These are phyloP conservation scores for Colletotrichum spaethianum DNA, from an alignment of 2,329 filamentous ascomycete genomes.

Conservation along the genomic window DNA sequence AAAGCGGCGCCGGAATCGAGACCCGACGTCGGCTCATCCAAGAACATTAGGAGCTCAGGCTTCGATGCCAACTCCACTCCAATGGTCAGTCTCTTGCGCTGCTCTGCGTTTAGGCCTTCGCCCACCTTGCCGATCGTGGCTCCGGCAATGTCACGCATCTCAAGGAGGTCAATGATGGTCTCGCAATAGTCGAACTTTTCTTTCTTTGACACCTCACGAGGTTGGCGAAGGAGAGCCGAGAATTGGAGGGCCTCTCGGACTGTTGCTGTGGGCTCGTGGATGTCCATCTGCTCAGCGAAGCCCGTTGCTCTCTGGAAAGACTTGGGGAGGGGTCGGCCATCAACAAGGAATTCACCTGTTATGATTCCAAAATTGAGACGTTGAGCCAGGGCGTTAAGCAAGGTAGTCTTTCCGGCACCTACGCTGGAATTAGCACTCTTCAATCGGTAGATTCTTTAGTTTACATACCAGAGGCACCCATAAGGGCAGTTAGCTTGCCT, in stretches of 20 bases:
- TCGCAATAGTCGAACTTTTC: slow-evolving; percentile 80
- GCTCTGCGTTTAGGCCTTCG: slow-evolving; percentile 72
- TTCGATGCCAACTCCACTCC: slow-evolving; percentile 70
- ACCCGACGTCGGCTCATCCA: slow-evolving; percentile 75
- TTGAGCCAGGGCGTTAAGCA: slow-evolving; percentile 81
- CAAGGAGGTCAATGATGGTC: slow-evolving; percentile 76
- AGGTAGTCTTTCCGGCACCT: slow-evolving; percentile 78
- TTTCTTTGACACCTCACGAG: slow-evolving; percentile 65
- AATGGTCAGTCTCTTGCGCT: slow-evolving; percentile 70
- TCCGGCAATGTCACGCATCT: slow-evolving; percentile 77
- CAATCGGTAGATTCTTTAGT: neutral
- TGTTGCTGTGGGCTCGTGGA: slow-evolving; percentile 77
- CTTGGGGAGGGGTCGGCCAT: slow-evolving; percentile 78
- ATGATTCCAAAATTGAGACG: slow-evolving; percentile 84
- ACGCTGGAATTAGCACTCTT: slow-evolving; percentile 7
- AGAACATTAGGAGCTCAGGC: slow-evolving; percentile 73
- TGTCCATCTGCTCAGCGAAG: slow-evolving; percentile 75
- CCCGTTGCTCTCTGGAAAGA: slow-evolving; percentile 87
- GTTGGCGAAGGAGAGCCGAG: slow-evolving; percentile 75
- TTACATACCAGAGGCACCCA: slow-evolving; percentile 69
- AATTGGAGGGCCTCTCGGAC: slow-evolving; percentile 77
- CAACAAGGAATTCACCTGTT: slow-evolving; percentile 83
- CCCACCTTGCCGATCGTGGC: slow-evolving; percentile 74
- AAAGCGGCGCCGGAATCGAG: slow-evolving; percentile 72
- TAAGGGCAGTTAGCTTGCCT: slow-evolving; percentile 83